Evolutionary conservation across 108 stramenopile genomes (phyloP), one percentile per base, ranked within the genome.

Genomic region (Skeletonema costatum): DNA sequence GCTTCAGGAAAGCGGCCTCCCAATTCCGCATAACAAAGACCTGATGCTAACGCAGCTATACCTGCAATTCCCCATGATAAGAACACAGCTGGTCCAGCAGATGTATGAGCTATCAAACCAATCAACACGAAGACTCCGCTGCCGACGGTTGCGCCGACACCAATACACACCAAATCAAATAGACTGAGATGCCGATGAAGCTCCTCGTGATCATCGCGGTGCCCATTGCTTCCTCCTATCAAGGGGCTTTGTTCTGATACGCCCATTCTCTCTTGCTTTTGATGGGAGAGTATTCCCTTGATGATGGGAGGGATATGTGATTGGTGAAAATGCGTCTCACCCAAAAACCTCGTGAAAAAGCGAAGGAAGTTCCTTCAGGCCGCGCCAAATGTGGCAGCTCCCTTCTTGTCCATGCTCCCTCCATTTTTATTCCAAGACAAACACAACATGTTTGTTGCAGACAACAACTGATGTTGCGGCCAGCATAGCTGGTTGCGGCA

Each of bases 111-210:
- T 60, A 94, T 90, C 17, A 81, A 79, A 8, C 94, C 94, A 19
- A 76, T 64, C 62, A 98, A 69, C 1, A 98, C 97, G 74, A 98
- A 98, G 7, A 98, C 91, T 16, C 97, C 97, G 60, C 74, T 70
- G 4, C 95, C 95, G 10, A 96, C 74, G 3, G 95, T 96, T 30
- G 89, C 90, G 0, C 92, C 91, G 1, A 93, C 85, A 30, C 97
- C 97, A 35, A 98, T 70, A 25, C 82, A 84, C 8, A 97, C 73
- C 2, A 98, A 84, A 78, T 98, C 97, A 72, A 88, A 88, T 35
- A 94, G 72, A 12, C 83, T 60, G 60, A 89, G 67, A 59, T 89
- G 88, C 42, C 88, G 74, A 19, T 31, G 84, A 77, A 19, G 85
- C 85, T 17, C 86, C 84, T 1, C 44, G 87, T 85, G 44, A 53